Evolutionary conservation across 805 yeast genomes (phyloP), one percentile per base, ranked within the genome.

Genomic region (Starmerella roubikii): DNA sequence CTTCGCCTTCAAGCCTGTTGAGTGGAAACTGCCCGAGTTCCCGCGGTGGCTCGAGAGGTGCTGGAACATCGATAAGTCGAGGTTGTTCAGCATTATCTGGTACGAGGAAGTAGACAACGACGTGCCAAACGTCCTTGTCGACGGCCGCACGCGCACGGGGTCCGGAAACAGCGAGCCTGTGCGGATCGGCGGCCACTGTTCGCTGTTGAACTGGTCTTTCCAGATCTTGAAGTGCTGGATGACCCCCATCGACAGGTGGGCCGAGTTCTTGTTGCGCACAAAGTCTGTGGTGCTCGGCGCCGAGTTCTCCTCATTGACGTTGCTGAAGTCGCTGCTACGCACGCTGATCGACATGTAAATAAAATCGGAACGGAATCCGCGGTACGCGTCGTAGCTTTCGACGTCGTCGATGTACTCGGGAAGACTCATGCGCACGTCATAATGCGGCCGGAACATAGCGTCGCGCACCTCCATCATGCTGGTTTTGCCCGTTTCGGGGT

Each of bases 171-270:
- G 54, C 1, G 60, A 57, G 0, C 97, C 96, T 33, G 71, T 67
- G 37, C 93, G 69, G 13, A 84, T 70, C 0, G 97, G 94, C 17
- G 86, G 63, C 37, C 84, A 74, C 48, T 79, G 66, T 39, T 78
- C 76, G 20, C 88, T 78, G n/a, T 78, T 70, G 57, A 88, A 88
- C 47, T 81, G 68, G 25, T 61, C 59, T 94, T 95, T 86, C 97
- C 97, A 91, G 4, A 58, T 54, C 52, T 74, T 75, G 60, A 91
- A 85, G 43, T 75, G 79, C 7, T 61, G 54, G 48, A 88, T 66
- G 0, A 76, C 69, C 4, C 63, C 64, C 1, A 95, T 94, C 2
- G 85, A 68, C 37, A 88, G 59, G 54, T 86, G 93, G 4, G 30
- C 13, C 13, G 36, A 40, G 20, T 18, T 20, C n/a, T n/a, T 38